Conservation (phyloP, 805 yeast genomes). For the Metschnikowia santaceciliae region DNA sequence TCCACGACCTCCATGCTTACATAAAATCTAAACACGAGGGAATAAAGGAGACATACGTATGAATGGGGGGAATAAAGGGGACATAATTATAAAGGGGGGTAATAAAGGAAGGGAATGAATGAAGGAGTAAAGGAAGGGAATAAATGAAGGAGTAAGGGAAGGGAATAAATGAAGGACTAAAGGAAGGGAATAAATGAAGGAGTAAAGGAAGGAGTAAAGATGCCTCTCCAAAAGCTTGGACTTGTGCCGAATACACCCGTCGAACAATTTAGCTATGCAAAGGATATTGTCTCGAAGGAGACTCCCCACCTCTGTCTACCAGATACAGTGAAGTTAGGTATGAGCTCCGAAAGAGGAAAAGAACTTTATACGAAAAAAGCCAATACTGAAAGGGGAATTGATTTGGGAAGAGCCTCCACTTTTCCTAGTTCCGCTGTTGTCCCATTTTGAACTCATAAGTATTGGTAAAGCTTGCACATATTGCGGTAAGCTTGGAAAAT, state of each 20-base stretch:
- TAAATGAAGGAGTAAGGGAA: too few relatives aligned
- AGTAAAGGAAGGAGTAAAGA: conserved; percentile 50
- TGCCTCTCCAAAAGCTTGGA: conserved; percentile 53
- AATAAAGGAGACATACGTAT: too few relatives aligned
- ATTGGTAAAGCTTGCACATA: conserved; percentile 66
- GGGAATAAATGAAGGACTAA: too few relatives aligned
- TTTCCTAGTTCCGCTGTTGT: conserved; percentile 64
- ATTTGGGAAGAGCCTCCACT: conserved; percentile 62
- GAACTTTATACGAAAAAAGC: conserved; percentile 52
- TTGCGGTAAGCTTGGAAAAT: conserved; percentile 60
- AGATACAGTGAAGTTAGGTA: conserved; percentile 39
- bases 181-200: too few relatives aligned
- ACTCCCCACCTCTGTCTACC: conserved; percentile 46
- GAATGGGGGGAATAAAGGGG: too few relatives aligned
- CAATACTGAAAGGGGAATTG: conserved; percentile 46
- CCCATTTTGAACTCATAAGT: conserved; percentile 54
- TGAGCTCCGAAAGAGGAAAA: conserved; percentile 56
- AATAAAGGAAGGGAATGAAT: too few relatives aligned
- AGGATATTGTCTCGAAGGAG: conserved; percentile 47
- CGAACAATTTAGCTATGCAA: conserved; percentile 47
- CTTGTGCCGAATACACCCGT: conserved; percentile 32
- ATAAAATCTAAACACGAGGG: conserved; percentile 52
- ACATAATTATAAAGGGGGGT: too few relatives aligned
- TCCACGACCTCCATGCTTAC: conserved; percentile 47
- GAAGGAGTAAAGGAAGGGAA: too few relatives aligned